Conservation (phyloP, 225 moss, liverwort and hornwort genomes). For the Asterella californica region DNA sequence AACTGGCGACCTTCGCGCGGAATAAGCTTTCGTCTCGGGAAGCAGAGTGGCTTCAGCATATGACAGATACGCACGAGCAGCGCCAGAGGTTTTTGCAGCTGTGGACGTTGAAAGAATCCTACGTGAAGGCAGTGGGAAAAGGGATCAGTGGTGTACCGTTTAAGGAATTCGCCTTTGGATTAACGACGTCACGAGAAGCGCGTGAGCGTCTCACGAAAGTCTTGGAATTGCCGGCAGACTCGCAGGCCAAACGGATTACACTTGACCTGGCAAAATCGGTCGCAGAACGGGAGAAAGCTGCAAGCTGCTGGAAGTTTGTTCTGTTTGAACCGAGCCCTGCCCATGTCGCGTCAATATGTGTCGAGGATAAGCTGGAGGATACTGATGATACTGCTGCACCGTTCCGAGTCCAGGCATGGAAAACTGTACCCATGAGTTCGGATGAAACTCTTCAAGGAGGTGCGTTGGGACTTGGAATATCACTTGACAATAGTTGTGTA, state of each 20-base stretch:
- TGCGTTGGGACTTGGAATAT: conserved; percentile 39
- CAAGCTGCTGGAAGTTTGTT: conserved; percentile 39
- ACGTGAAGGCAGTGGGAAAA: conserved; percentile 90
- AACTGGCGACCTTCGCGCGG: conserved; percentile 64
- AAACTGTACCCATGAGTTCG: conserved; percentile 35
- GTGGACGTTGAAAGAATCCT: conserved; percentile 96
- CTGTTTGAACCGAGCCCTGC: conserved; percentile 40
- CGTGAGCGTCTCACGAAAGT: conserved; percentile 49
- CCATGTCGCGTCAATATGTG: conserved; percentile 43
- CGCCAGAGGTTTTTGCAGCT: conserved; percentile 70
- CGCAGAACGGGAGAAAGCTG: conserved; percentile 26
- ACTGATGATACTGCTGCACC: background rate
- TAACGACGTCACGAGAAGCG: conserved; percentile 46
- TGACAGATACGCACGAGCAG: conserved; percentile 60
- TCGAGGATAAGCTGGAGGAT: conserved; percentile 20
- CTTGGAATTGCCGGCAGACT: conserved; percentile 51
- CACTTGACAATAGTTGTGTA: background rate
- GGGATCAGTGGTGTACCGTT: conserved; percentile 77
- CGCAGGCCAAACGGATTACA: conserved; percentile 44
- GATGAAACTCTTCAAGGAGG: conserved; percentile 33
- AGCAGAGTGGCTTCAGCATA: conserved; percentile 69
- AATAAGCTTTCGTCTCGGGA: conserved; percentile 71
- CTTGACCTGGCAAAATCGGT: conserved; percentile 29
- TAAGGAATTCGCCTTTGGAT: conserved; percentile 65
- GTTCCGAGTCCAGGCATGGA: conserved; percentile 31